Base-by-base conservation (phyloP, 345 rosid genomes). In the Sisymbrium irio region DNA sequence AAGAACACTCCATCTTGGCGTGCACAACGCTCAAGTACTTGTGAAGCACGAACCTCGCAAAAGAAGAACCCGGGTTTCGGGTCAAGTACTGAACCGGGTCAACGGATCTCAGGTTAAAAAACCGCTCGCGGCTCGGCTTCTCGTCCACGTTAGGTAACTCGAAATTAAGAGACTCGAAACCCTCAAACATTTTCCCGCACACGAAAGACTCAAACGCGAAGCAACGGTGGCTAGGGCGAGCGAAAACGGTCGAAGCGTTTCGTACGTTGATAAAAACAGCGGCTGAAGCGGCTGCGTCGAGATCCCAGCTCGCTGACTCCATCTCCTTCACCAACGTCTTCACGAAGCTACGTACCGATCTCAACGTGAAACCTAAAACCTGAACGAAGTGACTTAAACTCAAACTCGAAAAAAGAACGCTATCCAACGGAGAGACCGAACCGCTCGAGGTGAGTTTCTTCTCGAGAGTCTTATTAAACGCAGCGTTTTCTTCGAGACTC, bases 1-100 rank as follows among this genome's bases (percentile, higher is more conserved):
- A 83, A 1, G 97, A 92, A 41, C 97, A 90, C 80, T 95, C 99
- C 99, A 95, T 90, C 75, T 92, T 95, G 39, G 97, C 93, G 80
- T 95, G 99, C 0, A 95, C 91, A 2, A 95, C 83, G 36, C 75
- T 83, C 46, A 81, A 80, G 63, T 95, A 95, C 87, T 88, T 95
- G 7, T 73, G 74, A 14, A 88, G 80, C 17, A 78, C 65, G 66
- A 92, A 87, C 62, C 60, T 75, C 4, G 90, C 89, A 3, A 95
- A 78, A 8, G 84, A 69, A 0, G 94, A 84, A 33, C 65, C 50
- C 25, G 89, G 89, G 39, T 88, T 79, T n/a, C 85, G 85, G 58
- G 81, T 58, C 45, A 95, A 30, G 69, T 78, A 83, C n/a, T 76
- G 81, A 12, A 72, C 61, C n/a, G 86, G 81, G 67, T 80, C 77